These are phyloP conservation scores for Talaromyces liani DNA, from an alignment of 495 filamentous ascomycete genomes.

Conservation along the genomic window DNA sequence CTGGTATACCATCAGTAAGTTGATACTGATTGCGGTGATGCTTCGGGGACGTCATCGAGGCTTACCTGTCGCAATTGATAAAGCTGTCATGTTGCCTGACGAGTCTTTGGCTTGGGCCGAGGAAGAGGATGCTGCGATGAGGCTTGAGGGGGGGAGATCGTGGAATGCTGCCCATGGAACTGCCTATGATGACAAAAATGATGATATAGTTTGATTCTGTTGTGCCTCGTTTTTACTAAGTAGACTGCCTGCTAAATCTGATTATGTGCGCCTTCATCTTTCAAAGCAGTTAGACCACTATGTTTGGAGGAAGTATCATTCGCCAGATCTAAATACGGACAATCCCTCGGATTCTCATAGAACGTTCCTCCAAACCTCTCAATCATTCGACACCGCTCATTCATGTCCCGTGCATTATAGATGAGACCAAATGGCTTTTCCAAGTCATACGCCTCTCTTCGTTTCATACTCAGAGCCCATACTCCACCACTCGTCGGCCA, in stretches of 20 bases:
- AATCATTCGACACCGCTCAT: not conserved
- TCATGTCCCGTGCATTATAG: not conserved
- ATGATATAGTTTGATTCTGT: slow-evolving; percentile 1
- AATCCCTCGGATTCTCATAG: not conserved
- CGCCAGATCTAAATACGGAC: not conserved
- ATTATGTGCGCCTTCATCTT: not conserved
- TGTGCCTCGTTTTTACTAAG: not conserved
- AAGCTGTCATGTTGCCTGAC: slow-evolving; percentile 65
- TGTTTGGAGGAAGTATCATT: not conserved
- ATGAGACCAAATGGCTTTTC: too few relatives aligned
- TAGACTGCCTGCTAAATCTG: not conserved
- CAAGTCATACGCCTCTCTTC: too few relatives aligned
- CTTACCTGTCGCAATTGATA: slow-evolving; percentile 73
- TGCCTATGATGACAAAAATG: not conserved
- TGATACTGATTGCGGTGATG: slow-evolving; percentile 73
- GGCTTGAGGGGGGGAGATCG: not conserved
- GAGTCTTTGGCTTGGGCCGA: slow-evolving; percentile 48
- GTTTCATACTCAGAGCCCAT: too few relatives aligned
- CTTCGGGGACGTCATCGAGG: slow-evolving; percentile 72
- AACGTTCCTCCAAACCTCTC: not conserved
- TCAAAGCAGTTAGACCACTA: not conserved
- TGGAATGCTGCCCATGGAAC: not conserved
- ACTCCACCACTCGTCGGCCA: too few relatives aligned
- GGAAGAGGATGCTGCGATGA: slow-evolving; percentile 52
- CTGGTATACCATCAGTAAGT: slow-evolving; percentile 64